A percentile compares a stretch with the other conserved stretches of the same genome.
phyloP scores from a whole-genome alignment of 345 rosid species.

The Lenwebbia sp. region DNA sequence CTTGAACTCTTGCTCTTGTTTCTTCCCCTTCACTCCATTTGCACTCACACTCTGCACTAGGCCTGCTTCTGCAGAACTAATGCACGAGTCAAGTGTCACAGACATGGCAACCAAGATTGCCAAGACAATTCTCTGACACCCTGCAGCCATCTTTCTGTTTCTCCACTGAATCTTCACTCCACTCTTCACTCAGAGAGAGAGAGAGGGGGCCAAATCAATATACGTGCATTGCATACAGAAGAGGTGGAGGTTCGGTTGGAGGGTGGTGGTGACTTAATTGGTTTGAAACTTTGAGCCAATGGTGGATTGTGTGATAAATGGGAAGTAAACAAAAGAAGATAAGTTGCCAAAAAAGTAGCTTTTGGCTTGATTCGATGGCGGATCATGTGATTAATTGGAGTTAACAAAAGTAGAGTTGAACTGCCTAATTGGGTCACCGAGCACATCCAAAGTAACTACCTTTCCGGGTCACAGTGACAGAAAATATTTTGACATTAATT shows the following conservation, averaged over 20 bases:
- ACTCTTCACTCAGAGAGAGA: neutral
- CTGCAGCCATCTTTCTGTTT: neutral
- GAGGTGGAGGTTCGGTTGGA: neutral
- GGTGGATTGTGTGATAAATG: neutral
- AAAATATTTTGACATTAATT: neutral
- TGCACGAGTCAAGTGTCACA: neutral
- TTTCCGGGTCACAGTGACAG: neutral
- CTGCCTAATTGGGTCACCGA: neutral
- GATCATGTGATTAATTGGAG: neutral
- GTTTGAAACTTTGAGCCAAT: neutral
- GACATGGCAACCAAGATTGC: neutral
- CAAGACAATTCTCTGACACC: neutral
- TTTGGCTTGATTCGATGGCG: neutral
- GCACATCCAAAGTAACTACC: neutral
- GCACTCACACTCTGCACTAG: neutral
- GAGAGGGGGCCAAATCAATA: neutral
- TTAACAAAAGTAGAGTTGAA: neutral
- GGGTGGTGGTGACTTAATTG: neutral
- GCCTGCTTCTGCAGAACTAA: neutral
- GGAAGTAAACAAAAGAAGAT: neutral
- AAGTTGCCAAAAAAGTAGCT: neutral
- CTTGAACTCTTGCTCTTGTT: neutral
- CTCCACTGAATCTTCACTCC: neutral
- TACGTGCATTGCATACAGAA: neutral
- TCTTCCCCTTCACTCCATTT: neutral